Evolutionary conservation across 2,329 filamentous ascomycete genomes (phyloP).

Genomic region (Allantophomopsis cytisporea): DNA sequence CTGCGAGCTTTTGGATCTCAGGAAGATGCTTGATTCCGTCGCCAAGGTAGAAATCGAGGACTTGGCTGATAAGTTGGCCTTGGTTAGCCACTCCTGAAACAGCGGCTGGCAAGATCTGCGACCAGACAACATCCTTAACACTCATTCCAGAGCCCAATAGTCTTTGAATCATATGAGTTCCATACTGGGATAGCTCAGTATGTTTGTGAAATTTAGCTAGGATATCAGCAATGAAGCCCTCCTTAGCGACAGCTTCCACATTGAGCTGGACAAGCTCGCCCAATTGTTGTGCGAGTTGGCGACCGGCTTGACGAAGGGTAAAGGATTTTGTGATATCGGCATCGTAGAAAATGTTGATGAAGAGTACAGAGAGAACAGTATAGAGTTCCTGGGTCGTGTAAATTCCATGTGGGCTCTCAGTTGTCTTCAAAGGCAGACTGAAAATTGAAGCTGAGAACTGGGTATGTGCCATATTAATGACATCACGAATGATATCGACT

Average conservation of each 20-base stretch:
- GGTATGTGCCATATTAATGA: slow-evolving; percentile 39
- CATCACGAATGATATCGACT: slow-evolving; percentile 53
- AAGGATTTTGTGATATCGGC: slow-evolving; percentile 56
- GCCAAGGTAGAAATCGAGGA: slow-evolving; percentile 60
- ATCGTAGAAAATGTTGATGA: slow-evolving; percentile 46
- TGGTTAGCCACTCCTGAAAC: slow-evolving; percentile 58
- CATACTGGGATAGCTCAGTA: slow-evolving; percentile 48
- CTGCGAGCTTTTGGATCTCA: slow-evolving; percentile 46
- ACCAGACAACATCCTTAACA: slow-evolving; percentile 45
- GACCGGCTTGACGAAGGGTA: slow-evolving; percentile 43
- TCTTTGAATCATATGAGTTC: slow-evolving; percentile 48
- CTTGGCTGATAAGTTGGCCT: slow-evolving; percentile 57
- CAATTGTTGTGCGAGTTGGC: slow-evolving; percentile 42
- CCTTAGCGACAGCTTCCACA: slow-evolving; percentile 40
- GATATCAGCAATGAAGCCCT: slow-evolving; percentile 39
- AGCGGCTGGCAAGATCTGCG: slow-evolving; percentile 36
- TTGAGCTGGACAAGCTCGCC: slow-evolving; percentile 48
- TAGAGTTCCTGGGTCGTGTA: slow-evolving; percentile 41
- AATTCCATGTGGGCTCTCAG: slow-evolving; percentile 31
- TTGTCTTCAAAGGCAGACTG: slow-evolving; percentile 38
- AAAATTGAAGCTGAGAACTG: slow-evolving; percentile 40
- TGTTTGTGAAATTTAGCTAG: slow-evolving; percentile 27
- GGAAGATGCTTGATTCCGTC: slow-evolving; percentile 39
- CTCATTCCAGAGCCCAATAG: slow-evolving; percentile 50
- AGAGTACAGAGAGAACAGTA: slow-evolving; percentile 42